Base-by-base conservation (phyloP, 2,329 filamentous ascomycete genomes). In the Passalora sequoiae region DNA sequence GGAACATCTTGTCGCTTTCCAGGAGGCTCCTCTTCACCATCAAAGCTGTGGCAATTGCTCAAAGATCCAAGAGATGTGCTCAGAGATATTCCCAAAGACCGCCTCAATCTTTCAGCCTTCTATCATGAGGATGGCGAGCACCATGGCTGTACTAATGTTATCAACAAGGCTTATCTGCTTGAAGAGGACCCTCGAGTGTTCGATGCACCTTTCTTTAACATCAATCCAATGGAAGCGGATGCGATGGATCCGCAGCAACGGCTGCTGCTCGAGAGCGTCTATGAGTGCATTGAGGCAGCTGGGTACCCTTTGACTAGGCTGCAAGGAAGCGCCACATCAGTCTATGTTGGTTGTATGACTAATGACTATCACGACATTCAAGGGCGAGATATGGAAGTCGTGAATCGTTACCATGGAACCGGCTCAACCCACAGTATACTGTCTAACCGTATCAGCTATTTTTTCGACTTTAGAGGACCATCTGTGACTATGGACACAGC, bases 401-500 rank as follows among this genome's bases (percentile, higher is more conserved):
- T 49, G 4, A 43, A 43, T 16, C 35, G 43, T 6, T 62, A 66
- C 17, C 20, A 39, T 6, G 46, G 51, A 20, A 54, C 52, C 1
- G 58, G 58, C 2, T 38, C 42, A 15, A 50, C 49, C n/a, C 30
- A 33, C 1, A 47, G 44, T 25, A 54, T 58, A 25, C 32, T 54
- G 21, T 54, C 52, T 2, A 58, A 57, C 28, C 40, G 56, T 7
- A 48, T 60, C 24, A 49, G 41, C n/a, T 57, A 55, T 36, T 53
- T 55, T 21, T 56, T 52, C 35, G 54, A 59, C 28, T 38, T 51
- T 16, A 42, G 46, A 6, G 57, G 56, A 3, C 51, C 56, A 6
- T 56, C 51, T 20, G 35, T 60, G 8, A 55, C 52, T 9, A 31
- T 59, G n/a, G 69, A 73, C 33, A 73, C 71, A 0, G 71, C 70